A percentile compares a stretch with the other conserved stretches of the same genome.
Conservation (phyloP, 352 stramenopile genomes). For the Globisporangium cylindrosporum region DNA sequence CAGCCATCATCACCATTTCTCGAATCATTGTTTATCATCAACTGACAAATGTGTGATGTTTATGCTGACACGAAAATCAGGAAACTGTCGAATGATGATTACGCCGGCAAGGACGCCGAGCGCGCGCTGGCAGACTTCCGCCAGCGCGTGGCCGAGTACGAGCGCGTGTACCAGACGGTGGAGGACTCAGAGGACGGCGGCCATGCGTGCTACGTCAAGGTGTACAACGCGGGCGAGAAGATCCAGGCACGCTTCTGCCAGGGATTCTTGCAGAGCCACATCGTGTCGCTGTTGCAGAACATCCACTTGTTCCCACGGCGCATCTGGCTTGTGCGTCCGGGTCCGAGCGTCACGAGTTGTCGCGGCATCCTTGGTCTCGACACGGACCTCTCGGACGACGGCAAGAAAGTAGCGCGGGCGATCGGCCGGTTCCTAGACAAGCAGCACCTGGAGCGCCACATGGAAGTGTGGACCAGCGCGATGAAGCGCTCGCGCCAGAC, state of each 20-base stretch:
- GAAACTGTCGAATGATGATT: slow-evolving; percentile 89
- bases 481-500: slow-evolving; percentile 85
- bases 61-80: slow-evolving; percentile 24
- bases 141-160: slow-evolving; percentile 89
- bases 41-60: slow-evolving; percentile 6
- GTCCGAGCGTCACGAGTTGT: slow-evolving; percentile 73
- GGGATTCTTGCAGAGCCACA: slow-evolving; percentile 84
- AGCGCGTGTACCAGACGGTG: slow-evolving; percentile 91
- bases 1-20: background rate
- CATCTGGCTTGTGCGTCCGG: slow-evolving; percentile 89
- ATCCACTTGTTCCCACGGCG: slow-evolving; percentile 89
- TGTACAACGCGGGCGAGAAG: slow-evolving; percentile 92
- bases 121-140: slow-evolving; percentile 88
- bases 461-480: slow-evolving; percentile 76
- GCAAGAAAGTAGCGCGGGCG: slow-evolving; percentile 69
- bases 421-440: slow-evolving; percentile 86
- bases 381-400: slow-evolving; percentile 79
- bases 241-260: slow-evolving; percentile 87
- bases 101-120: slow-evolving; percentile 78
- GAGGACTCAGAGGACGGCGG: slow-evolving; percentile 81
- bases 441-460: slow-evolving; percentile 65
- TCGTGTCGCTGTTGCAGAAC: slow-evolving; percentile 88
- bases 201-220: slow-evolving; percentile 90
- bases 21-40: slow-evolving; percentile 15
- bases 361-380: slow-evolving; percentile 80